A percentile compares a stretch with the other conserved stretches of the same genome.
Evolutionary conservation across 805 yeast species (phyloP).

Genomic region (Pichia occidentalis): DNA sequence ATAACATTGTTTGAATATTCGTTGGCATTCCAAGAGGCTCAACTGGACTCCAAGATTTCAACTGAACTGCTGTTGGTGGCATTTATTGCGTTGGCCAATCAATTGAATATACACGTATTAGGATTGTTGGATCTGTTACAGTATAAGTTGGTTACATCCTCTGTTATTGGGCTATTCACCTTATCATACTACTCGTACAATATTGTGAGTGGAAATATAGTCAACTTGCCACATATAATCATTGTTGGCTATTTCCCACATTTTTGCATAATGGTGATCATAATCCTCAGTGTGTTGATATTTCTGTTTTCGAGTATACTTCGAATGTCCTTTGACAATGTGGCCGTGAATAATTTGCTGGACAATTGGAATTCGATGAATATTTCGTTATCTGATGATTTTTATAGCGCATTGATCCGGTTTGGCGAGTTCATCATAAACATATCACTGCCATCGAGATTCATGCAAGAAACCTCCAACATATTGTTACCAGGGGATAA

Average conservation of each 20-base stretch:
- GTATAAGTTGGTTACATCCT: slow-evolving; percentile 58
- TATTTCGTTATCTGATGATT: slow-evolving; percentile 50
- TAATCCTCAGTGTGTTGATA: slow-evolving; percentile 44
- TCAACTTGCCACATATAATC: slow-evolving; percentile 48
- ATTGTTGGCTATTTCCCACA: slow-evolving; percentile 64
- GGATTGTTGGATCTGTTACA: slow-evolving; percentile 47
- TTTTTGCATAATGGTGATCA: slow-evolving; percentile 44
- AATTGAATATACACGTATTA: slow-evolving; percentile 55
- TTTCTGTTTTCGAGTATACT: slow-evolving; percentile 53
- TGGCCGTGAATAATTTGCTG: slow-evolving; percentile 25
- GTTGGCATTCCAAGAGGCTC: slow-evolving; percentile 68
- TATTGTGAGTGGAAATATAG: slow-evolving; percentile 35
- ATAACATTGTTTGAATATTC: slow-evolving; percentile 72
- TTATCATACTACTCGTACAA: slow-evolving; percentile 41
- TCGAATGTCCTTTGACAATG: slow-evolving; percentile 38
- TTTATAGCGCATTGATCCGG: slow-evolving; percentile 53
- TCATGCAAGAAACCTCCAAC: slow-evolving; percentile 49
- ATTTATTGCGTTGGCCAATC: slow-evolving; percentile 52
- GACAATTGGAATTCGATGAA: slow-evolving; percentile 29
- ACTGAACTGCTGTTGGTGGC: slow-evolving; percentile 46
- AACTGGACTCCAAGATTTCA: slow-evolving; percentile 43
- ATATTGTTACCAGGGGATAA: slow-evolving; percentile 45
- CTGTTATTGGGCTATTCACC: slow-evolving; percentile 49
- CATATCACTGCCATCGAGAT: slow-evolving; percentile 62
- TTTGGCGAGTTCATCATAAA: slow-evolving; percentile 58